Evolutionary conservation across 768 basidiomycete genomes (phyloP), one percentile per base, ranked within the genome.

Genomic region (Kwoniella europaea): DNA sequence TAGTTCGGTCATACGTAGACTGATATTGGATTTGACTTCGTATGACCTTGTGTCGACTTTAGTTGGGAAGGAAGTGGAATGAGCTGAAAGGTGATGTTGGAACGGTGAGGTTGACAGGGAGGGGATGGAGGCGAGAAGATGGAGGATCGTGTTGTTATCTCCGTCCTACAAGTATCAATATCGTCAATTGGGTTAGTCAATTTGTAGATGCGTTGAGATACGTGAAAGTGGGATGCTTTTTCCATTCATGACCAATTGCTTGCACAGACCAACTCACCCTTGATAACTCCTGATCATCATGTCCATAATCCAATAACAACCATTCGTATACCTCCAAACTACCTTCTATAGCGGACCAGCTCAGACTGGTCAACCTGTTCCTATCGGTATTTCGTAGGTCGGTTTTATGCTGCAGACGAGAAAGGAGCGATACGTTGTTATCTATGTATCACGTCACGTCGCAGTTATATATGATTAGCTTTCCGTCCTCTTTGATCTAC

Each of bases 311-410:
- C 63, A 96, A 86, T 65, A 98, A 86, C 43, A 84, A 62, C 84
- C 91, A 97, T 79, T 97, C 94, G 75, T 96, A 98, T 1, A 92
- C 94, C 80, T 96, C 94, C 79, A 95, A 91, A 71, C 92, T 90
- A 0, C 92, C 93, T 50, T 92, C 88, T 0, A 91, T 88, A 22
- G 94, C 94, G 2, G 94, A 90, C 94, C 93, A 98, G 4, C 93
- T 92, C 10, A 98, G 84, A 13, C 92, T 94, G 0, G 95, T 97
- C 80, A 91, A 91, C 9, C 92, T 88, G 74, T 88, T 88, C 24
- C 90, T 86, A 84, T 98, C 95, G 10, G 93, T 90, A 84, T 98
- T 98, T 22, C 95, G 89, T 86, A 97, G 89, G 79, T 97, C 94
- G 2, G 63, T 68, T 64, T 81, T 81, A 65, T 92, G 89, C 65